These are phyloP conservation scores for Martensiomyces pterosporus DNA, from an alignment of 192 early-diverging fungal genomes.

Conservation along the genomic window DNA sequence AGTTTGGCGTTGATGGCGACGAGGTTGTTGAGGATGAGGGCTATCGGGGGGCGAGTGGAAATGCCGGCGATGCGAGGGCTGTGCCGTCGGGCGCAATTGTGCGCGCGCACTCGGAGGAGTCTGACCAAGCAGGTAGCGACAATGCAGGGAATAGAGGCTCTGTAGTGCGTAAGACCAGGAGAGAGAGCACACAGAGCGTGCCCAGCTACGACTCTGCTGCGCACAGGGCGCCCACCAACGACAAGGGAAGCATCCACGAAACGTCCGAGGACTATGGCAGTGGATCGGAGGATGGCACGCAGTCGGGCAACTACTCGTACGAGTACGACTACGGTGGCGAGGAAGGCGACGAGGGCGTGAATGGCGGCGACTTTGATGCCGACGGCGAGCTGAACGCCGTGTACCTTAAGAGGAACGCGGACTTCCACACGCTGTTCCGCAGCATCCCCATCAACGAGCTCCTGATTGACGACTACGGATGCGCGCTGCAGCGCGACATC, in stretches of 20 bases:
- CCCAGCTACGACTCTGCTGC: too few species aligned
- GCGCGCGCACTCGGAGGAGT: conserved; percentile 20
- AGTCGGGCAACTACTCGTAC: conserved; percentile 17
- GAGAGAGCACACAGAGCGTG: conserved; percentile 43
- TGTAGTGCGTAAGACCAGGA: conserved; percentile 5
- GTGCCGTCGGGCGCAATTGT: conserved; percentile 29
- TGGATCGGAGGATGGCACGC: too few species aligned
- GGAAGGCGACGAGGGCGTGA: neutral
- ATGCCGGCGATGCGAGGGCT: neutral
- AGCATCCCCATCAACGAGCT: conserved; percentile 53
- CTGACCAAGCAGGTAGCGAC: neutral
- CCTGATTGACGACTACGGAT: conserved; percentile 65
- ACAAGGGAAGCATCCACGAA: too few species aligned
- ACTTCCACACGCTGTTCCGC: conserved; percentile 53
- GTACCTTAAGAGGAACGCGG: conserved; percentile 52
- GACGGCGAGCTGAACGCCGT: conserved; percentile 48
- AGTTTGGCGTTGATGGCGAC: conserved; percentile 35
- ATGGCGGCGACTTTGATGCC: conserved; percentile 18
- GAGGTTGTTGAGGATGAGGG: conserved; percentile 26
- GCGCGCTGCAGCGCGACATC: conserved; percentile 87
- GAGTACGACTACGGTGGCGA: conserved; percentile 18
- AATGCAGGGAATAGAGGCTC: too few species aligned
- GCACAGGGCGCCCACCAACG: conserved; percentile 3
- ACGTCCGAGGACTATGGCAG: too few species aligned
- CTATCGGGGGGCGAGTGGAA: conserved; percentile 17